phyloP scores from a whole-genome alignment of 2,329 filamentous ascomycete genomes.

The Curvularia sp. region DNA sequence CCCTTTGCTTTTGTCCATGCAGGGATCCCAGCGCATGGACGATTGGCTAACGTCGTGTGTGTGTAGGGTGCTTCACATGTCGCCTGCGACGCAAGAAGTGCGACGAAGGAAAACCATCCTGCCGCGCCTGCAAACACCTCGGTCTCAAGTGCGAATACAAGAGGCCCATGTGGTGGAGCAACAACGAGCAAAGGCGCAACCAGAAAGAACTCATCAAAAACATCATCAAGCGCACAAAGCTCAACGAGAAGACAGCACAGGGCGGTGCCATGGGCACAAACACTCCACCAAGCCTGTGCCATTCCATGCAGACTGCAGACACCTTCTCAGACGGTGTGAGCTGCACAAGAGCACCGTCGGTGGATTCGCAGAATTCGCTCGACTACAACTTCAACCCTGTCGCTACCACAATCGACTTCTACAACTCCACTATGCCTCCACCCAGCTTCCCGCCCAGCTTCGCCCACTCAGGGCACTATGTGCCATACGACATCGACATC shows the following conservation, averaged over 20 bases:
- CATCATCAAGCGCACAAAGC: slow-evolving; percentile 96
- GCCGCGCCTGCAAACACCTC: slow-evolving; percentile 72
- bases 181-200: slow-evolving; percentile 80
- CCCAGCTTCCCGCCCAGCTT: slow-evolving; percentile 54
- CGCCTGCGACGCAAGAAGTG: slow-evolving; percentile 74
- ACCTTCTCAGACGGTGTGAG: slow-evolving; percentile 78
- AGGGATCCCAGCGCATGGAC: slow-evolving; percentile 48
- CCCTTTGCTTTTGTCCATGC: slow-evolving; percentile 35
- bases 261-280: slow-evolving; percentile 58
- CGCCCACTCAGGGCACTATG: slow-evolving; percentile 66
- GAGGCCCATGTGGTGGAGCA: slow-evolving; percentile 96
- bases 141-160: slow-evolving; percentile 94
- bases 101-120: slow-evolving; percentile 70
- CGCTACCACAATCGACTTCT: slow-evolving; percentile 59
- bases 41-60: slow-evolving; percentile 41
- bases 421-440: slow-evolving; percentile 68
- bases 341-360: slow-evolving; percentile 74
- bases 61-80: slow-evolving; percentile 71
- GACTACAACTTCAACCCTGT: slow-evolving; percentile 72
- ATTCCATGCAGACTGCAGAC: slow-evolving; percentile 81
- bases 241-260: slow-evolving; percentile 79
- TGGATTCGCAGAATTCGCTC: slow-evolving; percentile 77
- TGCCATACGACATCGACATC: slow-evolving; percentile 92
- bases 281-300: slow-evolving; percentile 80
- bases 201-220: slow-evolving; percentile 97